A percentile compares a stretch with the other conserved stretches of the same genome.
These are phyloP conservation scores for Pseudopithomyces maydicus DNA, from an alignment of 2,329 filamentous ascomycete species.

Conservation along the genomic window DNA sequence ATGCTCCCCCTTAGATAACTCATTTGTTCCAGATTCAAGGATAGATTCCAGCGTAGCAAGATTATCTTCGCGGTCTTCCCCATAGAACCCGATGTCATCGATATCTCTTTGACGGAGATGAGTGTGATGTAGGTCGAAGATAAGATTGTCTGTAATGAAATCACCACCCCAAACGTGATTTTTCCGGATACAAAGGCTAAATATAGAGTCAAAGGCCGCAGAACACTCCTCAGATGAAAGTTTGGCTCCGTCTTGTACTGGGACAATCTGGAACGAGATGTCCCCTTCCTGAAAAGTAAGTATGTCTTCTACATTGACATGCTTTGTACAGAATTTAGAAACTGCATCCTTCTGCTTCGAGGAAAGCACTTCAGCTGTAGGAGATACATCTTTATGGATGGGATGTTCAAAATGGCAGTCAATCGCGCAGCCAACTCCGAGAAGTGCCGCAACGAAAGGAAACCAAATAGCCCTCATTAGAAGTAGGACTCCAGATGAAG, in stretches of 20 bases:
- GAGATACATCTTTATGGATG: neutral
- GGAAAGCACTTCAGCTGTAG: neutral
- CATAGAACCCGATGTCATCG: neutral
- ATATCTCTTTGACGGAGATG: neutral
- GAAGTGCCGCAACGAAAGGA: neutral
- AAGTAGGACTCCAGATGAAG: neutral
- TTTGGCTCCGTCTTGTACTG: neutral
- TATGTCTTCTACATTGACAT: neutral
- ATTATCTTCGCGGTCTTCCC: neutral
- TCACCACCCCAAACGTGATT: neutral
- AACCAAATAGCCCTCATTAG: neutral
- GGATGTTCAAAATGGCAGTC: neutral
- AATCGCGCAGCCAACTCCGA: neutral
- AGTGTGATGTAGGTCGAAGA: neutral
- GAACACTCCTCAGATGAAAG: neutral
- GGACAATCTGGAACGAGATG: neutral
- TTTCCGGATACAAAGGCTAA: neutral
- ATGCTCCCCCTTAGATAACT: neutral
- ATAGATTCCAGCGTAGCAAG: neutral
- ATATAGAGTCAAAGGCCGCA: neutral
- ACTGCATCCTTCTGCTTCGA: neutral
- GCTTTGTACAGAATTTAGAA: neutral
- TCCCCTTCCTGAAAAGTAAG: neutral
- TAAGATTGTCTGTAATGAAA: neutral
- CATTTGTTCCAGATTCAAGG: neutral